Evolutionary conservation across 2,329 filamentous ascomycete genomes (phyloP).

Genomic region (Claviceps arundinis): DNA sequence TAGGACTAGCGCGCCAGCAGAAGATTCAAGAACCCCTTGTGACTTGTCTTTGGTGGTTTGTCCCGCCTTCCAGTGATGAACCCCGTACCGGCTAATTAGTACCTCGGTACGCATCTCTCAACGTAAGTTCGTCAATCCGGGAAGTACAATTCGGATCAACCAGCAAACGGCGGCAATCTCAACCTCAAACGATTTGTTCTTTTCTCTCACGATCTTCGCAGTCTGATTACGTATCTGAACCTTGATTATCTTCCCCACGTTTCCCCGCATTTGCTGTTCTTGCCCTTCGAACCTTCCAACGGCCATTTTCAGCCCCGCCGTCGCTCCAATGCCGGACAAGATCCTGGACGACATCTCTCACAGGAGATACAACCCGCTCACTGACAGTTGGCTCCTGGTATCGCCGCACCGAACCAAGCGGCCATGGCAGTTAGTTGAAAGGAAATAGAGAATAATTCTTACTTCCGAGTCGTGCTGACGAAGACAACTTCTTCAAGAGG

Average conservation of each 20-base stretch:
- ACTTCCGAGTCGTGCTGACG: not conserved
- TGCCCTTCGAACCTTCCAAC: not conserved
- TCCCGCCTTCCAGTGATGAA: too few relatives aligned
- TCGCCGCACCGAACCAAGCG: slow-evolving; percentile 94
- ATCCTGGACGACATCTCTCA: slow-evolving; percentile 95
- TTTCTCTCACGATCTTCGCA: not conserved
- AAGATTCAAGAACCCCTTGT: too few relatives aligned
- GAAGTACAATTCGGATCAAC: too few relatives aligned
- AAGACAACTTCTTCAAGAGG: slow-evolving; percentile 40
- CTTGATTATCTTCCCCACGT: not conserved
- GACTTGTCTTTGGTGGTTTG: too few relatives aligned
- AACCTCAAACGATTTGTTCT: too few relatives aligned
- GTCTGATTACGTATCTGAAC: not conserved
- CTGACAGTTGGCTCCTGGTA: slow-evolving; percentile 83
- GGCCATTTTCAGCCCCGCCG: not conserved
- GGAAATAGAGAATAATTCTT: not conserved
- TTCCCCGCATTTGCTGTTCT: not conserved
- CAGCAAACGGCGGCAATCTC: too few relatives aligned
- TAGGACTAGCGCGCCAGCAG: slow-evolving; percentile 1
- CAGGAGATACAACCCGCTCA: slow-evolving; percentile 81
- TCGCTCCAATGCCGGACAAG: slow-evolving; percentile 48
- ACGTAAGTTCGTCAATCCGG: too few relatives aligned
- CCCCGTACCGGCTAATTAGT: too few relatives aligned
- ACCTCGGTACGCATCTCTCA: too few relatives aligned
- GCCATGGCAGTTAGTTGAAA: slow-evolving; percentile 76